Percentiles rank a stretch among this genome's conserved stretches.
These are phyloP conservation scores for Trapa bicornis DNA, from an alignment of 345 rosid species.

Conservation along the genomic window DNA sequence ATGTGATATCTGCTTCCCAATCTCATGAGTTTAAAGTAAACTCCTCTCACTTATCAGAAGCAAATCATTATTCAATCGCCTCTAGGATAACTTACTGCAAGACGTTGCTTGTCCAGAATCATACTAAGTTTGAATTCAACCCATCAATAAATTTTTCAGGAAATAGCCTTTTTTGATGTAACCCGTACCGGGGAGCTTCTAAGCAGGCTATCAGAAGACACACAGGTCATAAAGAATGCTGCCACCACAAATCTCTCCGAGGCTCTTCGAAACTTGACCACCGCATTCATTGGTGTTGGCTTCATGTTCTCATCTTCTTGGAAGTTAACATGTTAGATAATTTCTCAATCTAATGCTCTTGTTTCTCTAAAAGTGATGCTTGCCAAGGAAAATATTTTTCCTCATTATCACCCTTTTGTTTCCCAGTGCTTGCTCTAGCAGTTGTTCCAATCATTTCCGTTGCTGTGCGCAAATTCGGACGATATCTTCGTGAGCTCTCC, in stretches of 20 bases:
- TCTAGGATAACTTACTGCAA: not conserved
- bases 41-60: not conserved
- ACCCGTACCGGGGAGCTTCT: slow-evolving; percentile 40
- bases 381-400: not conserved
- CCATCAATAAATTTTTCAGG: slow-evolving; percentile 13
- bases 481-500: slow-evolving; percentile 81
- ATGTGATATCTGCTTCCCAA: slow-evolving; percentile 10
- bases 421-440: slow-evolving; percentile 67
- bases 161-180: slow-evolving; percentile 41
- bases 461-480: slow-evolving; percentile 59
- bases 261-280: slow-evolving; percentile 33
- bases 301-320: slow-evolving; percentile 41
- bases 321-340: slow-evolving; percentile 31
- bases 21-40: not conserved
- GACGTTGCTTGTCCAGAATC: not conserved
- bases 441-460: slow-evolving; percentile 73
- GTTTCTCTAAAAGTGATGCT: not conserved
- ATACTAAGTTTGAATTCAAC: not conserved
- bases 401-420: not conserved
- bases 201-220: slow-evolving; percentile 44
- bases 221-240: slow-evolving; percentile 43
- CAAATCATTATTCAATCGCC: not conserved
- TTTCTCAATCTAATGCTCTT: not conserved
- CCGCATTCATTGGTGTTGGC: slow-evolving; percentile 25
- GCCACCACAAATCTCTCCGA: slow-evolving; percentile 44